phyloP scores from a whole-genome alignment of 768 basidiomycete species.

The Hysterangium stoloniferum region DNA sequence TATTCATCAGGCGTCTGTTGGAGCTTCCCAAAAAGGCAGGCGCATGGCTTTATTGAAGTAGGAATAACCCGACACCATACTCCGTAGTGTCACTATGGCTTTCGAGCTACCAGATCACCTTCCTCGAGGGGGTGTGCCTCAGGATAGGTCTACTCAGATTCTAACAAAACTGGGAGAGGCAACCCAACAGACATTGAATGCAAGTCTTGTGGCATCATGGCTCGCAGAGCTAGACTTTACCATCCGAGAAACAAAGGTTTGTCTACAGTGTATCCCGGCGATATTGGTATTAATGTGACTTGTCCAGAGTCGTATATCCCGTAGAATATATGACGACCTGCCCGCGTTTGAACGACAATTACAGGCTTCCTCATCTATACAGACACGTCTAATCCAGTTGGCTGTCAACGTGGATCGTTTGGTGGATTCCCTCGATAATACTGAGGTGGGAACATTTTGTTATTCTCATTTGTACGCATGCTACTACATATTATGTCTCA shows the following conservation, averaged over 20 bases:
- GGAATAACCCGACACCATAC: too few species aligned
- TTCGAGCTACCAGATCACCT: conserved; percentile 67
- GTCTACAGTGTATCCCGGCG: conserved; percentile 10
- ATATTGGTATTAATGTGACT: conserved; percentile 15
- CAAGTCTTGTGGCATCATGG: conserved; percentile 60
- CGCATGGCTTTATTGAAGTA: too few species aligned
- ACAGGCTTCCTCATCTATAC: conserved; percentile 54
- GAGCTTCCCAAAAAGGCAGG: too few species aligned
- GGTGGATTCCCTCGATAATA: conserved; percentile 41
- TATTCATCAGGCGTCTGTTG: too few species aligned
- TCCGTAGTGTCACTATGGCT: conserved; percentile 51
- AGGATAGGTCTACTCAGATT: conserved; percentile 65
- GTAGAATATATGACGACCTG: conserved; percentile 59
- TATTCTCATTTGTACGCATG: conserved; percentile 13
- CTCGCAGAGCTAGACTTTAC: conserved; percentile 63
- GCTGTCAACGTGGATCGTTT: conserved; percentile 46
- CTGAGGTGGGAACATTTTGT: conserved; percentile 45
- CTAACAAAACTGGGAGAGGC: conserved; percentile 63
- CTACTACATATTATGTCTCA: conserved; percentile 8
- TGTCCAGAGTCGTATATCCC: conserved; percentile 63
- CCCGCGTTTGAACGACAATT: conserved; percentile 59
- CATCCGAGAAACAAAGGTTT: conserved; percentile 65
- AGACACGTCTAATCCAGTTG: conserved; percentile 47
- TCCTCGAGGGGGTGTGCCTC: conserved; percentile 50
- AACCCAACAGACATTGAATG: conserved; percentile 47